phyloP scores from a whole-genome alignment of 257 asterid genomes.

The Echites panduratus region DNA sequence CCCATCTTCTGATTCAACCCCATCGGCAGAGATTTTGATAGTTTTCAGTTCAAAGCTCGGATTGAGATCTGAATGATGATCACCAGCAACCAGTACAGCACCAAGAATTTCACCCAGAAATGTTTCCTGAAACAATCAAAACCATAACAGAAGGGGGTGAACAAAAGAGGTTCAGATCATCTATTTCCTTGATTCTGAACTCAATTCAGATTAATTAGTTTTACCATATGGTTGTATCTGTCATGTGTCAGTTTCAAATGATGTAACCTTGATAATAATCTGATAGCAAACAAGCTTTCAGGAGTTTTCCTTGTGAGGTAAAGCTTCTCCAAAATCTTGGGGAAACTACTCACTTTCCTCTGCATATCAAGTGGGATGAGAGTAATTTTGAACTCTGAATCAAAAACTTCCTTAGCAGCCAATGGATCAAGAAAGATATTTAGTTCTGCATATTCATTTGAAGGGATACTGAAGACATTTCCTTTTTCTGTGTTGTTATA shows the following conservation, averaged over 20 bases:
- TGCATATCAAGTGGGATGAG: conserved; percentile 64
- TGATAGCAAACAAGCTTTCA: conserved; percentile 42
- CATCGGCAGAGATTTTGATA: conserved; percentile 41
- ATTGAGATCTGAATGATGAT: conserved; percentile 34
- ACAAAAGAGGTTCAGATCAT: not conserved
- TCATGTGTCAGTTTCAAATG: conserved; percentile 34
- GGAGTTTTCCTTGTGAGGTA: conserved; percentile 46
- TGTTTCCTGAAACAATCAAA: conserved; percentile 33
- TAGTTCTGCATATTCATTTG: conserved; percentile 58
- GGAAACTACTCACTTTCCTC: conserved; percentile 38
- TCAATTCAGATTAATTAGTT: not conserved
- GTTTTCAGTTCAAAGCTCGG: conserved; percentile 29
- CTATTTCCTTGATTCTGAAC: not conserved
- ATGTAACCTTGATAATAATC: conserved; percentile 49
- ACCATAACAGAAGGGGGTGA: too few relatives aligned
- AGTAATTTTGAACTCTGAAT: conserved; percentile 47
- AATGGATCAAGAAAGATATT: conserved; percentile 83
- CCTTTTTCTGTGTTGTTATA: conserved; percentile 34
- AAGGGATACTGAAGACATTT: conserved; percentile 55
- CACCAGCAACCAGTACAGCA: conserved; percentile 56
- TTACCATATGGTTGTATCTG: conserved; percentile 69
- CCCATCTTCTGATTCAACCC: conserved; percentile 60
- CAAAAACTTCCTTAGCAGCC: conserved; percentile 59
- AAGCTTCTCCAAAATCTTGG: conserved; percentile 25
- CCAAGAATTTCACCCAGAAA: conserved; percentile 81